Base-by-base conservation (phyloP, 2,329 filamentous ascomycete genomes). In the Paramyrothecium roridum region DNA sequence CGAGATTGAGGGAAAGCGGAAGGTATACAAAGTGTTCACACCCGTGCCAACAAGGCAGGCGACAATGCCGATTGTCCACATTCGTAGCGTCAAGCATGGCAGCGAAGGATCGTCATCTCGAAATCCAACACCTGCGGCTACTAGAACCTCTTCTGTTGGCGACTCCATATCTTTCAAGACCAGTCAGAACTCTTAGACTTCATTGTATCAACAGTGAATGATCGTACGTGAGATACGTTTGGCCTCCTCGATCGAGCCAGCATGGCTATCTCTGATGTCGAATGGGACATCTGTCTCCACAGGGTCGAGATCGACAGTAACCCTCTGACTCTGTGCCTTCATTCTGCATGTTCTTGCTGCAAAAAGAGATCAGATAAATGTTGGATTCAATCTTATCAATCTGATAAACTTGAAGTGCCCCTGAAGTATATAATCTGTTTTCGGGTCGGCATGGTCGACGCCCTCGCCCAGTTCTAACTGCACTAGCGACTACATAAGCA, bases 1-100 rank as follows among this genome's bases (percentile, higher is more conserved):
- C 17, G 63, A 68, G 52, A 71, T 63, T 4, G 67, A 67, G 2
- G 68, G 67, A 26, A 70, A 67, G 0, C 67, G 59, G n/a, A 77
- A 68, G 0, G 70, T 74, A 53, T 76, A 74, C 20, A 77, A 63
- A 21, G 74, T 75, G 55, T 77, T 77, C n/a, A 67, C 65, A 6
- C 58, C 71, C 3, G 69, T 73, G 8, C 71, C 69, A 2, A 73
- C 16, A 2, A 73, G 68, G 13, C 71, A 72, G 45, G 73, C 73
- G 16, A 62, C 63, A 13, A 75, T 66, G 21, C 72, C 72, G 26
- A 75, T 72, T 3, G 63, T 58, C 72, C 72, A 75, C 67, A 73
- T 72, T 17, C 72, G 65, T 6, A 74, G 56, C 1, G 73, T 77
- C n/a, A 71, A 60, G 30, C 67, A 71, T 33, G 68, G 67, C 16